These are phyloP conservation scores for Fraxinus sp. DNA, from an alignment of 305 asterid genomes.

Conservation along the genomic window DNA sequence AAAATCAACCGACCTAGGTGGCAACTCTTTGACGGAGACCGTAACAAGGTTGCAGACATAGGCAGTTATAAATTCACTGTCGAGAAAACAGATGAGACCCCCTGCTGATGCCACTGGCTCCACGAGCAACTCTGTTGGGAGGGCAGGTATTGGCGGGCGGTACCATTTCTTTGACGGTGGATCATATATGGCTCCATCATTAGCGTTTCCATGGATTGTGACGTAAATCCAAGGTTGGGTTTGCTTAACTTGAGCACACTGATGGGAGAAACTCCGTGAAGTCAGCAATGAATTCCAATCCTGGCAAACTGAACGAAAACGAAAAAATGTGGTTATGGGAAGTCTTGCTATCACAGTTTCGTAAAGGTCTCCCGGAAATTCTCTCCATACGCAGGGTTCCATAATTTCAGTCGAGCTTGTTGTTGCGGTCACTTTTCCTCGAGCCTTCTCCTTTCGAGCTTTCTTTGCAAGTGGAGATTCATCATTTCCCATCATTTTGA, in stretches of 20 bases:
- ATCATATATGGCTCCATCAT: slow-evolving; percentile 50
- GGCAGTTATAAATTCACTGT: slow-evolving; percentile 40
- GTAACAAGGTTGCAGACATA: slow-evolving; percentile 51
- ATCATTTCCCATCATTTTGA: slow-evolving; percentile 44
- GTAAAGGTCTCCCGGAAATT: slow-evolving; percentile 48
- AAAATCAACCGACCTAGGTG: slow-evolving; percentile 35
- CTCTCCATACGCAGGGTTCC: slow-evolving; percentile 46
- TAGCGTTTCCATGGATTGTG: slow-evolving; percentile 39
- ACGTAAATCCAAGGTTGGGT: slow-evolving; percentile 48
- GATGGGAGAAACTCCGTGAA: slow-evolving; percentile 42
- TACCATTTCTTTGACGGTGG: slow-evolving; percentile 44
- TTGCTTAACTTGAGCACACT: slow-evolving; percentile 38
- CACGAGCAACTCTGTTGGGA: slow-evolving; percentile 40
- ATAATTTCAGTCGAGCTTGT: slow-evolving; percentile 24
- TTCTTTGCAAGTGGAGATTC: slow-evolving; percentile 40
- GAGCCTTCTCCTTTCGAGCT: slow-evolving; percentile 37
- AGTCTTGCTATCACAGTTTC: slow-evolving; percentile 51
- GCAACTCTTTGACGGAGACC: slow-evolving; percentile 43
- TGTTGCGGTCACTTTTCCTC: slow-evolving; percentile 26
- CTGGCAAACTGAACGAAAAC: slow-evolving; percentile 40
- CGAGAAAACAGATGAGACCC: slow-evolving; percentile 51
- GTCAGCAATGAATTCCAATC: slow-evolving; percentile 44
- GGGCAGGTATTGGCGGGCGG: slow-evolving; percentile 42
- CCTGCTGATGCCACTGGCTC: slow-evolving; percentile 53
- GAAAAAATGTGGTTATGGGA: slow-evolving; percentile 40